These are phyloP conservation scores for Ehretia macrophylla DNA, from an alignment of 257 asterid genomes.

Conservation along the genomic window DNA sequence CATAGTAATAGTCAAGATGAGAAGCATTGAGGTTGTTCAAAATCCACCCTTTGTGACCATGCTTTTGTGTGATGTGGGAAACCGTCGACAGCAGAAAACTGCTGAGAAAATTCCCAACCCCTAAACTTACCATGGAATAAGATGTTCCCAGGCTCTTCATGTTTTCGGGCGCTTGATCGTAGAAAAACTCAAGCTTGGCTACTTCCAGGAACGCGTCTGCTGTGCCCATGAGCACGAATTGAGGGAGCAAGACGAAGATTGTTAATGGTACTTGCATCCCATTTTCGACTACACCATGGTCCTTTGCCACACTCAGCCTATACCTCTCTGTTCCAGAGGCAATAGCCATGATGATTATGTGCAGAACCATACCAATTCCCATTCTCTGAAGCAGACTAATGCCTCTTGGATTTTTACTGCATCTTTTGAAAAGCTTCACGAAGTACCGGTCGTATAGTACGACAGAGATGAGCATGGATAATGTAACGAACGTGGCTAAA, in stretches of 20 bases:
- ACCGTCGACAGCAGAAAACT: conserved; percentile 57
- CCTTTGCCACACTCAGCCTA: conserved; percentile 52
- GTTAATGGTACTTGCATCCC: conserved; percentile 54
- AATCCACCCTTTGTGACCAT: conserved; percentile 62
- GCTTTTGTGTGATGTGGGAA: conserved; percentile 41
- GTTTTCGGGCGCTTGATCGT: conserved; percentile 86
- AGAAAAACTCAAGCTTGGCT: conserved; percentile 75
- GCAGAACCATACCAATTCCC: conserved; percentile 76
- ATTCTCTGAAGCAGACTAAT: conserved; percentile 70
- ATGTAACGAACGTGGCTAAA: conserved; percentile 59
- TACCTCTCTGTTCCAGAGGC: conserved; percentile 54
- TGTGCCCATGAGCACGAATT: conserved; percentile 64
- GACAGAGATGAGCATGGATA: conserved; percentile 67
- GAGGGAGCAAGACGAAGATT: conserved; percentile 66
- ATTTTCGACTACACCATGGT: conserved; percentile 34
- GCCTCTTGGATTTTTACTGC: conserved; percentile 81
- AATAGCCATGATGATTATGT: conserved; percentile 56
- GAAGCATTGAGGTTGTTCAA: conserved; percentile 72
- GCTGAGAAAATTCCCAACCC: conserved; percentile 67
- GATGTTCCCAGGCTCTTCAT: conserved; percentile 90
- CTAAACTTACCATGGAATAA: conserved; percentile 57
- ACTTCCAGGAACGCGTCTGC: conserved; percentile 82
- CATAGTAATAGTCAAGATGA: conserved; percentile 68
- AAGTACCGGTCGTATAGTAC: conserved; percentile 62
- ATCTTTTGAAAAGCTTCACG: conserved; percentile 28